These are phyloP conservation scores for Alternaria postmessia DNA, from an alignment of 2,329 filamentous ascomycete genomes.

Conservation along the genomic window DNA sequence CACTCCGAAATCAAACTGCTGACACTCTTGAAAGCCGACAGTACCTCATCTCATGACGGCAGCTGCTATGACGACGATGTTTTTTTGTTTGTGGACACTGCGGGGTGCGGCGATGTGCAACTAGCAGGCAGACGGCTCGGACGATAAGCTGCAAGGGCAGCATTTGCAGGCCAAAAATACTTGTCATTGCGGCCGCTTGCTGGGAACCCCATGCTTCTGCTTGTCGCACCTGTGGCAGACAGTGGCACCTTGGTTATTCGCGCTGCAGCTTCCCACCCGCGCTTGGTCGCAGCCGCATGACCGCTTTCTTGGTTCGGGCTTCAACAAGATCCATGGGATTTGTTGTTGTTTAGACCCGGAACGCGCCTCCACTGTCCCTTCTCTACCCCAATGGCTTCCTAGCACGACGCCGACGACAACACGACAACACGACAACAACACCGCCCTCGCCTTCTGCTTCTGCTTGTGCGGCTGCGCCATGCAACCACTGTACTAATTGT, in stretches of 20 bases:
- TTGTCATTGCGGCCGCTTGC: constrained; percentile 16
- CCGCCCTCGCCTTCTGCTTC: constrained; percentile 10
- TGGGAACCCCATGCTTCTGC: constrained; percentile 24
- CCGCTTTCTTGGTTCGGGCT: constrained; percentile 31
- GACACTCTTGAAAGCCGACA: not conserved
- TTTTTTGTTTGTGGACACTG: constrained; percentile 14
- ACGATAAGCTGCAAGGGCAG: constrained; percentile 12
- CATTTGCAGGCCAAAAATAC: constrained; percentile 29
- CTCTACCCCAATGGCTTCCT: constrained; percentile 14
- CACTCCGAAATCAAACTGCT: not conserved
- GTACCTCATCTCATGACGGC: not conserved
- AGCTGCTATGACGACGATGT: constrained; percentile 16
- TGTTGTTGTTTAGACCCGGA: constrained; percentile 18
- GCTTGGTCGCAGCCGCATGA: constrained; percentile 35
- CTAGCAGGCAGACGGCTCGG: constrained; percentile 8
- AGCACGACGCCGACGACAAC: constrained; percentile 9
- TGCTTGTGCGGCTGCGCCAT: constrained; percentile 30
- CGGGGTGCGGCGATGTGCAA: constrained; percentile 14
- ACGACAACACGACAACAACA: constrained; percentile 15
- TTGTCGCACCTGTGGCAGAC: constrained; percentile 27
- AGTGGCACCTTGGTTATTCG: constrained; percentile 33
- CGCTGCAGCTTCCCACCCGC: constrained; percentile 33
- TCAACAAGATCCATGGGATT: constrained; percentile 11
- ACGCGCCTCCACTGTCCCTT: constrained; percentile 18
- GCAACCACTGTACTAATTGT: constrained; percentile 25